These are phyloP conservation scores for Botrytis porri DNA, from an alignment of 2,329 filamentous ascomycete species.

Conservation along the genomic window DNA sequence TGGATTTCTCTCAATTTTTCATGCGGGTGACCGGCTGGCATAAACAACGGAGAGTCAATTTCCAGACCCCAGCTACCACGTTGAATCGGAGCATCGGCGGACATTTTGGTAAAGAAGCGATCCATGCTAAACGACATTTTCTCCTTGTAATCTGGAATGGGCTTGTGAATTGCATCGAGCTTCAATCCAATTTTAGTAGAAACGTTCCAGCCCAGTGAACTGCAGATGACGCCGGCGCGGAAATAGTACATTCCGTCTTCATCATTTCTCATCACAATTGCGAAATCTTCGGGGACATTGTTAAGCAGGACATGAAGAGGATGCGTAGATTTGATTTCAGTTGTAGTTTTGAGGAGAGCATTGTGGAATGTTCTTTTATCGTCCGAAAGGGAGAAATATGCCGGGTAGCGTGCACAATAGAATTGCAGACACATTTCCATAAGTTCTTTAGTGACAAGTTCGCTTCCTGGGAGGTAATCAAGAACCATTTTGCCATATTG, in stretches of 20 bases:
- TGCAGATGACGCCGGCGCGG: slow-evolving; percentile 74
- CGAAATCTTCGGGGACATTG: slow-evolving; percentile 83
- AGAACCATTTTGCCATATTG: slow-evolving; percentile 64
- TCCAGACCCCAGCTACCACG: slow-evolving; percentile 83
- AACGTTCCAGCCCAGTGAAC: slow-evolving; percentile 76
- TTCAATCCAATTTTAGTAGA: slow-evolving; percentile 68
- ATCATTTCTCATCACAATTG: slow-evolving; percentile 69
- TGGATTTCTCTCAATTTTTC: slow-evolving; percentile 59
- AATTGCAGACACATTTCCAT: slow-evolving; percentile 87
- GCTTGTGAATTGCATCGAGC: slow-evolving; percentile 67
- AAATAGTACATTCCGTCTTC: slow-evolving; percentile 70
- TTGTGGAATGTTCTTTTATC: slow-evolving; percentile 63
- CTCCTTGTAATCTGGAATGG: slow-evolving; percentile 79
- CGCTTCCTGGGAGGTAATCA: slow-evolving; percentile 67
- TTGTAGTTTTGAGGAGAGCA: slow-evolving; percentile 59
- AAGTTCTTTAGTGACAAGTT: slow-evolving; percentile 77
- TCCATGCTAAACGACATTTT: slow-evolving; percentile 91
- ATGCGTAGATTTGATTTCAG: slow-evolving; percentile 58
- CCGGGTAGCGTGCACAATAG: slow-evolving; percentile 72
- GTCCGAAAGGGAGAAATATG: slow-evolving; percentile 61
- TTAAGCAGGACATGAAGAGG: slow-evolving; percentile 70
- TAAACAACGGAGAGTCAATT: slow-evolving; percentile 70
- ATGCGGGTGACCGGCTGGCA: slow-evolving; percentile 66
- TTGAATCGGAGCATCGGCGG: slow-evolving; percentile 72
- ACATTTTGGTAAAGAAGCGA: slow-evolving; percentile 75